Conservation (phyloP, 179 eudicot genomes). For the Gypsophila paniculata region DNA sequence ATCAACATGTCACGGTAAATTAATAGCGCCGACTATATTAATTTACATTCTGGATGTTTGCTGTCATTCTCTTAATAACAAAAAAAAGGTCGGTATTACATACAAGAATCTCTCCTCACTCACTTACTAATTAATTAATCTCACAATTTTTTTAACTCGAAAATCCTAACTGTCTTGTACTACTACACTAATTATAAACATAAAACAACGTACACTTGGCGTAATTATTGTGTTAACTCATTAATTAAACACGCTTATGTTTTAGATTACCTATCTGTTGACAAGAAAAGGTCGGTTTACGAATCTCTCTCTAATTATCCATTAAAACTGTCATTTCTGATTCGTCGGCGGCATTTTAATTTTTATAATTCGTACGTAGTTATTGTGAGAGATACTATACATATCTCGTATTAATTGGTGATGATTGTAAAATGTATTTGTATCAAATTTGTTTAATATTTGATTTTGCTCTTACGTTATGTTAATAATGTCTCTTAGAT, state of each 20-base stretch:
- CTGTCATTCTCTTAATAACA: slow-evolving; percentile 39
- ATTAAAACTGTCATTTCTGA: slow-evolving; percentile 35
- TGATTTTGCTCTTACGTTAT: slow-evolving; percentile 28
- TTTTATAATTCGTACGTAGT: neutral
- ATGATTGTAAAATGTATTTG: slow-evolving; percentile 16
- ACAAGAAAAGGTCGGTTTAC: slow-evolving; percentile 35
- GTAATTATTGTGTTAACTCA: neutral
- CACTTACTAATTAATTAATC: neutral
- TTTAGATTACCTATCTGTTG: slow-evolving; percentile 17
- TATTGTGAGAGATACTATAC: slow-evolving; percentile 8
- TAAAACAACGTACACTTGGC: slow-evolving; percentile 24
- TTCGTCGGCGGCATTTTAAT: slow-evolving; percentile 35
- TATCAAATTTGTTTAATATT: slow-evolving; percentile 25
- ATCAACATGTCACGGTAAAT: no score
- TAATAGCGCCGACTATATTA: slow-evolving; percentile 29
- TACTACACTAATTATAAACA: slow-evolving; percentile 14
- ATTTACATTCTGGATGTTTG: slow-evolving; percentile 29
- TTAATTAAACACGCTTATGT: slow-evolving; percentile 17
- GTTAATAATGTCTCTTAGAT: neutral
- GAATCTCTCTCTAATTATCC: slow-evolving; percentile 23
- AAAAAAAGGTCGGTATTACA: slow-evolving; percentile 30
- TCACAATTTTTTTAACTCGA: slow-evolving; percentile 9
- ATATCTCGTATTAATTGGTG: slow-evolving; percentile 6
- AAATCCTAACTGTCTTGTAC: slow-evolving; percentile 26
- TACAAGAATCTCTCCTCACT: slow-evolving; percentile 21